These are phyloP conservation scores for Talaromyces sp. DNA, from an alignment of 2,329 filamentous ascomycete species.

Conservation along the genomic window DNA sequence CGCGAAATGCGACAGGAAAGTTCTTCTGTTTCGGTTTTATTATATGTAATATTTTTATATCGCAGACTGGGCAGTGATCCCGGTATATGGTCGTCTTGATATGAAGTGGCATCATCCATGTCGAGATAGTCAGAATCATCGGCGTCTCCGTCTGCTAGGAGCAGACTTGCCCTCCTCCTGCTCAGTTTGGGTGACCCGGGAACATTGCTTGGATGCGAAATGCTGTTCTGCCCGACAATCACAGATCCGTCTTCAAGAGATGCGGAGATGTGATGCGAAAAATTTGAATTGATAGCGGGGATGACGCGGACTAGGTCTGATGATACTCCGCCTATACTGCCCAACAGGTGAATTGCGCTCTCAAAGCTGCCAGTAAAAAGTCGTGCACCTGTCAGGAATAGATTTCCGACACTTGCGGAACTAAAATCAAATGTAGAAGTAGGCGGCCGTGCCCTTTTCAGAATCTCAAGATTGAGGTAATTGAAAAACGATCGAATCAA, in stretches of 20 bases:
- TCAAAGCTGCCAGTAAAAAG: constrained; percentile 92
- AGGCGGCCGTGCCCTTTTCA: constrained; percentile 67
- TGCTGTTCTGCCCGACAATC: constrained; percentile 89
- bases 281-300: constrained; percentile 90
- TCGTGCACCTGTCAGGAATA: constrained; percentile 78
- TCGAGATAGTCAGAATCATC: constrained; percentile 28
- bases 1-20: constrained; percentile 72
- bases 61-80: constrained; percentile 74
- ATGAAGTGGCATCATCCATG: constrained; percentile 33
- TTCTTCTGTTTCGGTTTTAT: constrained; percentile 75
- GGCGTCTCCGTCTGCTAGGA: constrained; percentile 32
- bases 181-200: constrained; percentile 24
- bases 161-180: constrained; percentile 32
- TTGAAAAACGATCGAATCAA: constrained; percentile 75
- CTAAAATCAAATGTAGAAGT: constrained; percentile 74
- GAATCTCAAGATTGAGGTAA: constrained; percentile 70
- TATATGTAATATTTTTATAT: constrained; percentile 76
- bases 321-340: constrained; percentile 80
- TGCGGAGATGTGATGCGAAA: constrained; percentile 89
- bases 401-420: constrained; percentile 70
- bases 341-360: constrained; percentile 83
- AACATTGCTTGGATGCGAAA: constrained; percentile 71
- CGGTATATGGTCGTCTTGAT: constrained; percentile 47
- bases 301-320: constrained; percentile 68
- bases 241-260: constrained; percentile 69